These are phyloP conservation scores for Amanita jacksonii DNA, from an alignment of 768 basidiomycete genomes.

Conservation along the genomic window DNA sequence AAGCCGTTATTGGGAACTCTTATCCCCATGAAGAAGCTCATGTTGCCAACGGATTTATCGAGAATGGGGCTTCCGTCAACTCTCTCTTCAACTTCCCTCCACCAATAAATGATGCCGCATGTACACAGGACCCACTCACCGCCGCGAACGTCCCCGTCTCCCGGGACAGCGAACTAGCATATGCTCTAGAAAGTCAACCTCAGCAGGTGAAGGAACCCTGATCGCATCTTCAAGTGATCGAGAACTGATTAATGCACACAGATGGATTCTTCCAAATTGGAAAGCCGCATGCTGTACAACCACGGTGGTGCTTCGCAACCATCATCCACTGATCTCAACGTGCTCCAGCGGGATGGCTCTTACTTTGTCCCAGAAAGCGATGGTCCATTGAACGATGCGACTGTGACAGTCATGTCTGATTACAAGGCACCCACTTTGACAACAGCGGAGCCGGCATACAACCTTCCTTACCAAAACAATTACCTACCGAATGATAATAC, in stretches of 20 bases:
- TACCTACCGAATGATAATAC: not conserved
- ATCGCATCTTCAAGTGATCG: not conserved
- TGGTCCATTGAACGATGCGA: not conserved
- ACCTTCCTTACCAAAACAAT: not conserved
- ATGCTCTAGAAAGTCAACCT: slow-evolving; percentile 17
- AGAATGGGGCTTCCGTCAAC: not conserved
- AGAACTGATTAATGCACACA: not conserved
- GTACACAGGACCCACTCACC: slow-evolving; percentile 14
- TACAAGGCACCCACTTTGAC: not conserved
- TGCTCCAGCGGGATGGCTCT: slow-evolving; percentile 1
- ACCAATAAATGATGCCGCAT: slow-evolving; percentile 15
- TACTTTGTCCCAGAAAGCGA: not conserved
- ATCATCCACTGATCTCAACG: slow-evolving; percentile 1
- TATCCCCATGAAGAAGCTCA: slow-evolving; percentile 19
- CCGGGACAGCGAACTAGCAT: slow-evolving; percentile 20
- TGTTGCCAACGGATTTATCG: slow-evolving; percentile 8
- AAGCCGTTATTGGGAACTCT: slow-evolving; percentile 1
- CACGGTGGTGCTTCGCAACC: not conserved
- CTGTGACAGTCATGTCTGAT: not conserved
- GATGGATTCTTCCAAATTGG: not conserved
- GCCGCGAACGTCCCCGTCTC: slow-evolving; percentile 14
- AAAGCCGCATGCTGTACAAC: slow-evolving; percentile 4
- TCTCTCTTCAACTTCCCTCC: not conserved
- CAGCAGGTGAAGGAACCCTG: slow-evolving; percentile 16
- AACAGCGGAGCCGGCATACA: not conserved